phyloP scores from a whole-genome alignment of 2,329 filamentous ascomycete genomes.

The Penicillium sp. region DNA sequence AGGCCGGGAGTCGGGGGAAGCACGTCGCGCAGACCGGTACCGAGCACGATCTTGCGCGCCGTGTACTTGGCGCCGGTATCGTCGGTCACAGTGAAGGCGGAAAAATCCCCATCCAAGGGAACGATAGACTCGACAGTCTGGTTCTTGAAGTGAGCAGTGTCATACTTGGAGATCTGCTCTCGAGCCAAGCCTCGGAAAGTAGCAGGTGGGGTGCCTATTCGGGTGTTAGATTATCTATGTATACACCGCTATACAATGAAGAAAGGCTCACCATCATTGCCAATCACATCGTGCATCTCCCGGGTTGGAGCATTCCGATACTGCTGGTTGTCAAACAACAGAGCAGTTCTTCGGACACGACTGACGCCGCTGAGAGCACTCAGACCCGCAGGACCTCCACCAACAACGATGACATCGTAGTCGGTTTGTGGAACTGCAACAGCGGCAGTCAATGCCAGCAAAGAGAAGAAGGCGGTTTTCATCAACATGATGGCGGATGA shows the following conservation, averaged over 20 bases:
- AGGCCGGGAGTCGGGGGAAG: constrained; percentile 54
- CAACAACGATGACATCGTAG: constrained; percentile 54
- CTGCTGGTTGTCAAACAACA: constrained; percentile 54
- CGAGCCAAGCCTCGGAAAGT: constrained; percentile 53
- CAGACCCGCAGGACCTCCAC: constrained; percentile 54
- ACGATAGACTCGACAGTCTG: constrained; percentile 36
- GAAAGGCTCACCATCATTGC: constrained; percentile 49
- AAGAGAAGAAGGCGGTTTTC: neutral
- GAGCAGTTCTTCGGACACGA: constrained; percentile 50
- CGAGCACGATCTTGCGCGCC: constrained; percentile 53
- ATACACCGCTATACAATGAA: neutral
- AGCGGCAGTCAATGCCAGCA: neutral
- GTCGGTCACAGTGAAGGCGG: constrained; percentile 44
- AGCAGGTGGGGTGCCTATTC: constrained; percentile 33
- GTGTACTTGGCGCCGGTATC: constrained; percentile 34
- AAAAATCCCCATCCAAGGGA: constrained; percentile 11
- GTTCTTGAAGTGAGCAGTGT: constrained; percentile 48
- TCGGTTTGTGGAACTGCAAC: constrained; percentile 14
- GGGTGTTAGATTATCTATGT: neutral
- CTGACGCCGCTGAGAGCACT: constrained; percentile 52
- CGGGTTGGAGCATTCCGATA: constrained; percentile 55
- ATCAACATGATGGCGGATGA: neutral
- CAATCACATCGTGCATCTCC: constrained; percentile 57
- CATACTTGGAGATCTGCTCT: constrained; percentile 48
- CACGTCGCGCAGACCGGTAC: constrained; percentile 54